These are phyloP conservation scores for Oryza meyeriana DNA, from an alignment of 176 grass and related monocot genomes.

Conservation along the genomic window DNA sequence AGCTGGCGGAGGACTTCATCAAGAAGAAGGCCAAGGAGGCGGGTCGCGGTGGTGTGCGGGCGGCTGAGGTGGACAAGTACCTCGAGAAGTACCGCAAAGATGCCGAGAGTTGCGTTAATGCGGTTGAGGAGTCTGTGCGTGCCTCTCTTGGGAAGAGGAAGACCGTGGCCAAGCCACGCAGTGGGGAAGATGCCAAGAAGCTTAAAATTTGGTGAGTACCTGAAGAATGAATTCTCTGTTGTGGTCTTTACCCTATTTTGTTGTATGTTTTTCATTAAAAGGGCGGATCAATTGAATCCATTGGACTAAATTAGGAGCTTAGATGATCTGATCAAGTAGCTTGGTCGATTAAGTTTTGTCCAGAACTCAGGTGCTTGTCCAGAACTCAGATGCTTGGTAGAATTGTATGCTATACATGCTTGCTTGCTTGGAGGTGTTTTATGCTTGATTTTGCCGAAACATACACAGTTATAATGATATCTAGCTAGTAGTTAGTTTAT, in stretches of 20 bases:
- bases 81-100: constrained; percentile 84
- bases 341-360: not conserved
- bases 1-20: constrained; percentile 78
- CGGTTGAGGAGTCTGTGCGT: constrained; percentile 74
- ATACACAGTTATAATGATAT: not conserved
- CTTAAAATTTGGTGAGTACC: constrained; percentile 81
- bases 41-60: constrained; percentile 22
- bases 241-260: not conserved
- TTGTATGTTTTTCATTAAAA: not conserved
- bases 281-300: not conserved
- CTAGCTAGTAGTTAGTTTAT: not conserved
- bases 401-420: not conserved
- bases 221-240: not conserved
- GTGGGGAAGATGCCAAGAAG: constrained; percentile 61
- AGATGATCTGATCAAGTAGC: not conserved
- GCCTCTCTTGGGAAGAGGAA: constrained; percentile 88
- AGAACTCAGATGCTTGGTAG: not conserved
- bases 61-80: constrained; percentile 81
- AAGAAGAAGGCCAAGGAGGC: constrained; percentile 86
- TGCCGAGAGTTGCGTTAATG: constrained; percentile 67
- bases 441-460: not conserved
- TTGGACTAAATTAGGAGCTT: not conserved
- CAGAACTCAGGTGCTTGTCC: no score
- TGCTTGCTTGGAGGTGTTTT: not conserved
- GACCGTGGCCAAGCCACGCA: constrained; percentile 28